Conservation (phyloP, 108 stramenopile genomes). For the Cyclotella baltica region DNA sequence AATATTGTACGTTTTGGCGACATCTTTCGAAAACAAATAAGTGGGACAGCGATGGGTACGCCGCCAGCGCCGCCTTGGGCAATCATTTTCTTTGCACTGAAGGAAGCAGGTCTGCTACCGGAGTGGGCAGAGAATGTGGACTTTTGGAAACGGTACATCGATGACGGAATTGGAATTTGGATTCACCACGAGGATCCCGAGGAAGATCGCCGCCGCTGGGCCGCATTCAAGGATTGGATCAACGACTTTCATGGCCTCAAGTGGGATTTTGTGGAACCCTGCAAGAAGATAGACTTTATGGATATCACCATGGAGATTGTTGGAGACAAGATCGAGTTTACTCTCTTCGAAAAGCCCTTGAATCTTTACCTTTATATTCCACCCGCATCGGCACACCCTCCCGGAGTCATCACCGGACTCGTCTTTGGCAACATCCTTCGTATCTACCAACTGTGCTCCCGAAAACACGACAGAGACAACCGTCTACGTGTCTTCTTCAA, state of each 20-base stretch:
- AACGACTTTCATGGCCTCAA: constrained; percentile 15
- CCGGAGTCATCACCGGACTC: constrained; percentile 7
- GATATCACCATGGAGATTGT: constrained; percentile 16
- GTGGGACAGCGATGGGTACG: constrained; percentile 35
- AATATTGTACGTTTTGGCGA: constrained; percentile 34
- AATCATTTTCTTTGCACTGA: constrained; percentile 24
- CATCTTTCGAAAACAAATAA: constrained; percentile 3
- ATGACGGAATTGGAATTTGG: constrained; percentile 37
- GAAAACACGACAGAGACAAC: neutral
- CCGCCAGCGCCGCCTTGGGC: constrained; percentile 19
- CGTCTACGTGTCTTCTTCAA: constrained; percentile 25
- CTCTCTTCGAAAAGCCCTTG: constrained; percentile 21
- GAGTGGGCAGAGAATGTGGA: neutral
- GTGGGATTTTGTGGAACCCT: constrained; percentile 26
- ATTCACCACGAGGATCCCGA: neutral
- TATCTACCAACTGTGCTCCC: constrained; percentile 30
- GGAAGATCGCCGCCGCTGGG: constrained; percentile 9
- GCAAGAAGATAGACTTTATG: constrained; percentile 33
- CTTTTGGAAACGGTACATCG: constrained; percentile 28
- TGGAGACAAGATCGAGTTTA: constrained; percentile 13
- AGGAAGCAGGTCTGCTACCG: constrained; percentile 3
- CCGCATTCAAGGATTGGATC: constrained; percentile 8
- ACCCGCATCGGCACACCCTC: constrained; percentile 4
- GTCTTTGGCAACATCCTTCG: constrained; percentile 33
- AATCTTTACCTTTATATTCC: constrained; percentile 22